Conservation (phyloP, 2,329 filamentous ascomycete genomes). For the Aspergillus unguis region DNA sequence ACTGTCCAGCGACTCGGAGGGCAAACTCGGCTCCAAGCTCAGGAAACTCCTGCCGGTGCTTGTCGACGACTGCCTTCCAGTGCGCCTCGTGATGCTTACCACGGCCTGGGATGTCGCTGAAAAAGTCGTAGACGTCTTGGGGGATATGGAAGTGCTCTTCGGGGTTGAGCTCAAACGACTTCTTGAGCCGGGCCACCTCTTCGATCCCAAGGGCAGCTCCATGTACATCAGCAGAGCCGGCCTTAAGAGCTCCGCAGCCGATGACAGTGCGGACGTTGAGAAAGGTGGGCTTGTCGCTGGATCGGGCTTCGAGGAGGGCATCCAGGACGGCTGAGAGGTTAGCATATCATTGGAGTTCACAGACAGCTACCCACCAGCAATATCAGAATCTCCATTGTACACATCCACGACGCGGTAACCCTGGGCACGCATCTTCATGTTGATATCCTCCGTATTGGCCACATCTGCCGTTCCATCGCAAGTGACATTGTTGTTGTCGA, state of each 20-base stretch:
- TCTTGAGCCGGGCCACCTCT: constrained; percentile 9
- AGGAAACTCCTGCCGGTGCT: constrained; percentile 3
- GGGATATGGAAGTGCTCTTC: constrained; percentile 11
- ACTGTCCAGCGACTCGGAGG: constrained; percentile 11
- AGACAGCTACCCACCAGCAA: constrained; percentile 34
- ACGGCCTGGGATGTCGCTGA: constrained; percentile 1
- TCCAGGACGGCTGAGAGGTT: constrained; percentile 10
- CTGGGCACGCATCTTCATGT: constrained; percentile 56
- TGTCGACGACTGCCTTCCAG: constrained; percentile 1
- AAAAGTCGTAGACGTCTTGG: constrained; percentile 13
- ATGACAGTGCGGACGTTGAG: constrained; percentile 56
- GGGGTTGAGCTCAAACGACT: constrained; percentile 1
- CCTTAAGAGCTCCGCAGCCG: constrained; percentile 39
- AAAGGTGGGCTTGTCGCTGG: constrained; percentile 51
- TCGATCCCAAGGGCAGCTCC: constrained; percentile 8
- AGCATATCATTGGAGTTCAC: not conserved
- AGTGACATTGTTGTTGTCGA: constrained; percentile 60
- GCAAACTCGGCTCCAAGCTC: constrained; percentile 9
- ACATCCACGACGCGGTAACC: constrained; percentile 57
- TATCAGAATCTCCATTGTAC: constrained; percentile 51
- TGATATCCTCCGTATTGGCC: constrained; percentile 55
- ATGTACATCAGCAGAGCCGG: constrained; percentile 10
- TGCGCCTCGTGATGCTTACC: constrained; percentile 1
- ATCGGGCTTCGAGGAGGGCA: constrained; percentile 42
- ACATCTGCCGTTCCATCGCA: constrained; percentile 57